Evolutionary conservation across 257 asterid species (phyloP).

Genomic region (Forsythia suspensa): DNA sequence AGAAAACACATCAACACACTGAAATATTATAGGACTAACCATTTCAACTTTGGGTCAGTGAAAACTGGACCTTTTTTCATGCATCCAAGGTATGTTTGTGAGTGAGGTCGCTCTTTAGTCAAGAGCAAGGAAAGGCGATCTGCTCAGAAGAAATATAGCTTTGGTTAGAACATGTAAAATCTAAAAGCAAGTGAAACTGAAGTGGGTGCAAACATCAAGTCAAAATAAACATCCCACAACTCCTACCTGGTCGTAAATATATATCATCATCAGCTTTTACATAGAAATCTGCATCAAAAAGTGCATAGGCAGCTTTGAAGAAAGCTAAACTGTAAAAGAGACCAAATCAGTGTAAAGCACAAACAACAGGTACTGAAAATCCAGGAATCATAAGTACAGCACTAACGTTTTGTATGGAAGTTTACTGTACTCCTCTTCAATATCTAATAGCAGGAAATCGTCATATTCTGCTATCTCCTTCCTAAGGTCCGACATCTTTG

Average conservation of each 20-base stretch:
- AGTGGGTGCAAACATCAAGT: background rate
- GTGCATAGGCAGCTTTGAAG: conserved; percentile 97
- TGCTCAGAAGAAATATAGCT: conserved; percentile 35
- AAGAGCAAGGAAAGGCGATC: conserved; percentile 93
- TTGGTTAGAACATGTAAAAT: conserved; percentile 10
- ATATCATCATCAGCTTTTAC: conserved; percentile 99
- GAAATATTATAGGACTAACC: conserved; percentile 51
- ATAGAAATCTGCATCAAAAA: conserved; percentile 86
- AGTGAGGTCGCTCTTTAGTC: conserved; percentile 91
- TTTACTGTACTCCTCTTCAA: conserved; percentile 98
- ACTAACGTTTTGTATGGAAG: conserved; percentile 99
- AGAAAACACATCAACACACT: conserved; percentile 2
- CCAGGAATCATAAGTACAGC: conserved; percentile 22
- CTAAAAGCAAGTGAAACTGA: background rate
- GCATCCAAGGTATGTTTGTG: conserved; percentile 98
- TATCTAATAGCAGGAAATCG: conserved; percentile 86
- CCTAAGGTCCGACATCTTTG: conserved; percentile 80
- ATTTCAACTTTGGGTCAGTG: conserved; percentile 91
- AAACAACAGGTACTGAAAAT: conserved; percentile 17
- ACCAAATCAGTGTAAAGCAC: conserved; percentile 29
- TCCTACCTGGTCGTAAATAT: conserved; percentile 87
- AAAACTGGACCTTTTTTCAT: conserved; percentile 97
- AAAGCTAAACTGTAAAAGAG: conserved; percentile 69
- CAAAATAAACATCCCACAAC: conserved; percentile 17
- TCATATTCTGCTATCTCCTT: conserved; percentile 83